Percentiles rank a stretch among this genome's conserved stretches.
Evolutionary conservation across 176 grass and related monocot genomes (phyloP).

Genomic region (Ensete ventricosum): DNA sequence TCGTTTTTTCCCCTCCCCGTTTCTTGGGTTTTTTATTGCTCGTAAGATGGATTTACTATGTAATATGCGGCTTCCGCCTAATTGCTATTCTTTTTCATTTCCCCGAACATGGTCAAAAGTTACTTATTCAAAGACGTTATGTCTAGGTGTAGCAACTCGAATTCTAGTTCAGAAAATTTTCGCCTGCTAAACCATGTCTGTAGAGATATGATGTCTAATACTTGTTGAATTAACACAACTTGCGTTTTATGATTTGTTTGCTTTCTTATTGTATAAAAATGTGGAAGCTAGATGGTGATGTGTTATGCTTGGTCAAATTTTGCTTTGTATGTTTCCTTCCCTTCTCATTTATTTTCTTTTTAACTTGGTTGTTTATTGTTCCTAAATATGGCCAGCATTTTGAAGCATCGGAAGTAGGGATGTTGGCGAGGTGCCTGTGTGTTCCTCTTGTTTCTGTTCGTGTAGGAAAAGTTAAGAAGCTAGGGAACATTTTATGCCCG

Average conservation of each 20-base stretch:
- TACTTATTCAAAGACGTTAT: too few species aligned
- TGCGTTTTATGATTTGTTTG: neutral
- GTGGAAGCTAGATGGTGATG: too few species aligned
- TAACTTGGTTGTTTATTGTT: neutral
- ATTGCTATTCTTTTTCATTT: too few species aligned
- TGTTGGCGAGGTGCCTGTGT: slow-evolving; percentile 79
- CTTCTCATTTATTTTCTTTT: neutral
- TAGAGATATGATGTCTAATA: too few species aligned
- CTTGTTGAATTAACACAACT: neutral
- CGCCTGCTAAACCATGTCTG: too few species aligned
- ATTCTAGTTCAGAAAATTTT: too few species aligned
- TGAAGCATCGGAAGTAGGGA: slow-evolving; percentile 57
- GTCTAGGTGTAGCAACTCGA: too few species aligned
- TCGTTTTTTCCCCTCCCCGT: neutral
- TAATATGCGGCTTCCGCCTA: too few species aligned
- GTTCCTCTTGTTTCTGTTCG: slow-evolving; percentile 78
- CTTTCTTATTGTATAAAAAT: too few species aligned
- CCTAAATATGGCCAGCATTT: slow-evolving; percentile 39
- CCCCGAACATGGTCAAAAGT: too few species aligned
- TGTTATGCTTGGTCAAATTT: neutral
- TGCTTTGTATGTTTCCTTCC: neutral
- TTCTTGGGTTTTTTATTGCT: neutral
- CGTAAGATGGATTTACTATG: neutral
- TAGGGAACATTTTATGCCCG: slow-evolving; percentile 57
- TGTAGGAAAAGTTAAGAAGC: slow-evolving; percentile 58